phyloP scores from a whole-genome alignment of 2,329 filamentous ascomycete species.

The Lojkania enalia region DNA sequence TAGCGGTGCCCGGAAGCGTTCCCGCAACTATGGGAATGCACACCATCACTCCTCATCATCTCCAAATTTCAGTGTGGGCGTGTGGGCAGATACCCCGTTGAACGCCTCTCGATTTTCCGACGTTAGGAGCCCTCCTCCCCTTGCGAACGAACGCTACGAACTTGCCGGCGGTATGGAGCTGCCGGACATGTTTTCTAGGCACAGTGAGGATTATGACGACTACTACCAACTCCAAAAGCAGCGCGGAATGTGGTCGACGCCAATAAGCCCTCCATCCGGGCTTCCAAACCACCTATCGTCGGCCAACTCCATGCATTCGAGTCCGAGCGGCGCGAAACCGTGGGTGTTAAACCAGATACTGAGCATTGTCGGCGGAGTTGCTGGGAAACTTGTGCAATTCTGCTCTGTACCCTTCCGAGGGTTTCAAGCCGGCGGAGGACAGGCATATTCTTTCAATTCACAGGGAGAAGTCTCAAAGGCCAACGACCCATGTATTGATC shows the following conservation, averaged over 20 bases:
- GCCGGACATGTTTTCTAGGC: conserved; percentile 44
- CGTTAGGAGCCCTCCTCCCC: conserved; percentile 46
- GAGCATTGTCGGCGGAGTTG: conserved; percentile 65
- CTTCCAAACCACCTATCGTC: conserved; percentile 8
- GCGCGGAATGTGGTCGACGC: conserved; percentile 41
- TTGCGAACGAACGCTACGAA: conserved; percentile 57
- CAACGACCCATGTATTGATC: conserved; percentile 27
- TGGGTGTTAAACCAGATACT: conserved; percentile 52
- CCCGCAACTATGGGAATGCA: conserved; percentile 20
- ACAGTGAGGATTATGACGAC: conserved; percentile 48
- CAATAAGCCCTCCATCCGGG: conserved; percentile 29
- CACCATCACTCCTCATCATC: conserved; percentile 13
- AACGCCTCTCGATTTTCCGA: conserved; percentile 26
- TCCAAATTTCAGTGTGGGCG: conserved; percentile 15
- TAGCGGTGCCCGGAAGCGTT: conserved; percentile 39
- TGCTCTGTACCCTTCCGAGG: conserved; percentile 76
- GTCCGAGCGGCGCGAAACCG: conserved; percentile 27
- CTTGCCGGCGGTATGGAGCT: conserved; percentile 56
- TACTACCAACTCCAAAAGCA: conserved; percentile 44
- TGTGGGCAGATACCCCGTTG: conserved; percentile 26
- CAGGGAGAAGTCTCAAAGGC: conserved; percentile 32
- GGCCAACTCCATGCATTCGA: conserved; percentile 16
- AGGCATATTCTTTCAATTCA: conserved; percentile 64
- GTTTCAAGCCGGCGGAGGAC: conserved; percentile 83
- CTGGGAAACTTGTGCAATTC: conserved; percentile 83